These are phyloP conservation scores for Nepenthes gracilis DNA, from an alignment of 148 eudicot genomes.

Conservation along the genomic window DNA sequence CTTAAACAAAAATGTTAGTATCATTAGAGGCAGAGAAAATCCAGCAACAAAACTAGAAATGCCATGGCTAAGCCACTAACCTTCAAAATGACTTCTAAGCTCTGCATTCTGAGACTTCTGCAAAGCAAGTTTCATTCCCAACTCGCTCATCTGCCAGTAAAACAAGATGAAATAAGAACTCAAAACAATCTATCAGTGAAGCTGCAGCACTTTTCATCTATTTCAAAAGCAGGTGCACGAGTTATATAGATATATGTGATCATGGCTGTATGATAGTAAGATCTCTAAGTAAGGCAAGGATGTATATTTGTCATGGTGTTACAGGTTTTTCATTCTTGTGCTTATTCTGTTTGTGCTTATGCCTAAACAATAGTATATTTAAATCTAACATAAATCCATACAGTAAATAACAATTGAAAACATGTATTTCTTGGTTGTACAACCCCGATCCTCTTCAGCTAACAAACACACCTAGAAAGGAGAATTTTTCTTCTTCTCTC, in stretches of 20 bases:
- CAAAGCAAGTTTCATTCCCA: conserved; percentile 80
- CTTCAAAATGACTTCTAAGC: conserved; percentile 83
- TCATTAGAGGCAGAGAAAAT: too few relatives aligned
- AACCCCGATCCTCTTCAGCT: background rate
- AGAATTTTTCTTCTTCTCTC: background rate
- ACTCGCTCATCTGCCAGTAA: conserved; percentile 68
- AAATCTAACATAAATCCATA: background rate
- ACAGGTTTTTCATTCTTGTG: too few relatives aligned
- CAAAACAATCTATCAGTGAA: too few relatives aligned
- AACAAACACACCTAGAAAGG: background rate
- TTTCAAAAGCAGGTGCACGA: background rate
- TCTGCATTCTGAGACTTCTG: conserved; percentile 84
- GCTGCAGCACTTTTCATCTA: background rate
- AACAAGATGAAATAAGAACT: background rate
- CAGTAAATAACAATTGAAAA: too few relatives aligned
- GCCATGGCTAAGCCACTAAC: conserved; percentile 15
- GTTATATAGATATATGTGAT: background rate
- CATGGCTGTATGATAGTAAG: too few relatives aligned
- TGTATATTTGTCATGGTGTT: too few relatives aligned
- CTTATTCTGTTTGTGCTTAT: too few relatives aligned
- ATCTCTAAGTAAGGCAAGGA: too few relatives aligned
- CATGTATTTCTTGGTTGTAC: too few relatives aligned
- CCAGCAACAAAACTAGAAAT: too few relatives aligned
- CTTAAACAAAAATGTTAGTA: too few relatives aligned
- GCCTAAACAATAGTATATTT: background rate